A percentile compares a stretch with the other conserved stretches of the same genome.
Conservation (phyloP, 1,284 basidiomycete species). For the Rhodotorula mucilaginosa region DNA sequence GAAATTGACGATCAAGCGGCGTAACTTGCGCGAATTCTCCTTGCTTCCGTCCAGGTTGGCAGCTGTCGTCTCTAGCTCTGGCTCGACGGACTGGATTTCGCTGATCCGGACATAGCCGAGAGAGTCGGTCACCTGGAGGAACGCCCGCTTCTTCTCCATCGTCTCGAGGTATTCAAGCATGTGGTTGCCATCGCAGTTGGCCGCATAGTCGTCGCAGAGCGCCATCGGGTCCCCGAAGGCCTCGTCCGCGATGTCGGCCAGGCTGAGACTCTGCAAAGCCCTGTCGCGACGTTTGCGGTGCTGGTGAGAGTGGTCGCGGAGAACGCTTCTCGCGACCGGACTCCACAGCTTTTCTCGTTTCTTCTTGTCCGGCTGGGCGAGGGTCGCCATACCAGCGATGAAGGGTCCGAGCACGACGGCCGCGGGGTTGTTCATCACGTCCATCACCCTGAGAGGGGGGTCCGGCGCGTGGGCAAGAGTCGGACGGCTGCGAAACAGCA, state of each 20-base stretch:
- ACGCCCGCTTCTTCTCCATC: constrained; percentile 15
- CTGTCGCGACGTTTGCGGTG: constrained; percentile 7
- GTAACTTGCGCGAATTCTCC: constrained; percentile 6
- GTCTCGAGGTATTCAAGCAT: constrained; percentile 22
- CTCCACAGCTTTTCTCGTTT: constrained; percentile 17
- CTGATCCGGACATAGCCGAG: constrained; percentile 35
- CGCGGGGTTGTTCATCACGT: constrained; percentile 31
- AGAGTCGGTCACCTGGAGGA: constrained; percentile 34
- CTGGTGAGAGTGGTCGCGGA: neutral
- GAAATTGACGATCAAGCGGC: constrained; percentile 27
- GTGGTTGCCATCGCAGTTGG: constrained; percentile 14
- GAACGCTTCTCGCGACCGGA: neutral
- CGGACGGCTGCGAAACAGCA: constrained; percentile 32
- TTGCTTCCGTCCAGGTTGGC: constrained; percentile 21
- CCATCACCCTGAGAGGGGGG: constrained; percentile 15
- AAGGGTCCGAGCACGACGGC: constrained; percentile 33
- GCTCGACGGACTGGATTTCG: constrained; percentile 35
- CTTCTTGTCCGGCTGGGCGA: constrained; percentile 17
- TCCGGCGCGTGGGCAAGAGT: constrained; percentile 32
- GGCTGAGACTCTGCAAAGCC: constrained; percentile 21
- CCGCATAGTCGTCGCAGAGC: neutral
- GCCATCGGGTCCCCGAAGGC: neutral
- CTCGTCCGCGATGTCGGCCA: constrained; percentile 1
- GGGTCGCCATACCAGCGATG: constrained; percentile 26
- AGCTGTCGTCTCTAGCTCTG: constrained; percentile 25